phyloP scores from a whole-genome alignment of 164 flowering plant genomes.

The Dillenia suffruticosa region DNA sequence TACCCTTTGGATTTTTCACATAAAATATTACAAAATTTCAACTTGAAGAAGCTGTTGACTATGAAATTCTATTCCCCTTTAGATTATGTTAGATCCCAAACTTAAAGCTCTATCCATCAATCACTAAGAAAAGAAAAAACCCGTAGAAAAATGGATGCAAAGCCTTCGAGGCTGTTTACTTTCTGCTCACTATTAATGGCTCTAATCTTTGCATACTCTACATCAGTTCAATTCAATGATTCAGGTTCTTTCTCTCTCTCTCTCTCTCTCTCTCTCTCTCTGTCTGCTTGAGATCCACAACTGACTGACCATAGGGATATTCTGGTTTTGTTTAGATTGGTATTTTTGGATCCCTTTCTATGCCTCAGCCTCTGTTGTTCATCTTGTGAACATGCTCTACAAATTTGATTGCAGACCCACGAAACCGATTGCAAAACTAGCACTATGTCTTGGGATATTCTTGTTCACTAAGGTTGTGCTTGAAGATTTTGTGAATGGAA shows the following conservation, averaged over 20 bases:
- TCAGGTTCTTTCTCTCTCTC: conserved; percentile 33
- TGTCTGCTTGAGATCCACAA: not conserved
- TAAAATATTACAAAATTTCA: too few relatives aligned
- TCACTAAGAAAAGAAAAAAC: too few relatives aligned
- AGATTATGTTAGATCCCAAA: too few relatives aligned
- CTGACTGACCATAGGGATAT: too few relatives aligned
- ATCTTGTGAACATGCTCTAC: conserved; percentile 23
- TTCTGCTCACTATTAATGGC: conserved; percentile 56
- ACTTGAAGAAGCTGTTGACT: too few relatives aligned
- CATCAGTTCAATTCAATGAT: conserved; percentile 69
- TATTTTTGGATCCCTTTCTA: conserved; percentile 80
- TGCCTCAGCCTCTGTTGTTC: conserved; percentile 42
- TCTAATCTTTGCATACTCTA: conserved; percentile 53
- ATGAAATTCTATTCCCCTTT: too few relatives aligned
- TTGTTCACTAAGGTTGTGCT: conserved; percentile 52
- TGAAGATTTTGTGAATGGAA: conserved; percentile 31
- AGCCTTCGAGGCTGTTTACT: conserved; percentile 23
- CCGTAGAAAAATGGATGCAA: conserved; percentile 17
- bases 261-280: not conserved
- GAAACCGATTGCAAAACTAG: conserved; percentile 23
- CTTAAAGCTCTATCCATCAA: too few relatives aligned
- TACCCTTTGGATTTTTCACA: too few relatives aligned
- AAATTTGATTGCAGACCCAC: conserved; percentile 3
- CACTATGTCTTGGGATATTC: conserved; percentile 39
- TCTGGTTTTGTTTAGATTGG: conserved; percentile 48